Evolutionary conservation across 2,329 filamentous ascomycete species (phyloP).

Genomic region (Exophiala mesophila): DNA sequence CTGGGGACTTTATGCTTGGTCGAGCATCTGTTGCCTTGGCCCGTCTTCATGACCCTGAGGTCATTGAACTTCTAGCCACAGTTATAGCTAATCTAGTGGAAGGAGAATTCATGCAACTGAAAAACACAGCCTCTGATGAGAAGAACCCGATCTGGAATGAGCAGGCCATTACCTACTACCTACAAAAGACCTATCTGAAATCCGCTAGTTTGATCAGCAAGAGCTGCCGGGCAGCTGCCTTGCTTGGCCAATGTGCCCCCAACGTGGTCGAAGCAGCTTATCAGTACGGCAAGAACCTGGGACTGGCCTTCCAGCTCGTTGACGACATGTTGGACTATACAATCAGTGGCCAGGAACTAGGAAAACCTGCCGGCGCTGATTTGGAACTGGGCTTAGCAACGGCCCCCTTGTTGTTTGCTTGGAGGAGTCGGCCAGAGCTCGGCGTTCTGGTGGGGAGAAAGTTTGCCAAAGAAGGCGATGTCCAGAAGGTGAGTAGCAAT

Average conservation of each 20-base stretch:
- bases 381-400: constrained; percentile 89
- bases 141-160: constrained; percentile 78
- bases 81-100: constrained; percentile 97
- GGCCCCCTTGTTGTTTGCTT: constrained; percentile 89
- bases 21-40: constrained; percentile 90
- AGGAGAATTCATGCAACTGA: constrained; percentile 99
- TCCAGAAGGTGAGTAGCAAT: constrained; percentile 69
- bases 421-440: constrained; percentile 80
- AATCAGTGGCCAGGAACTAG: constrained; percentile 73
- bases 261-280: constrained; percentile 89
- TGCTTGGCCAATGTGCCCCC: constrained; percentile 71
- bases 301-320: constrained; percentile 92
- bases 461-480: constrained; percentile 78
- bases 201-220: constrained; percentile 94
- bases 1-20: constrained; percentile 92
- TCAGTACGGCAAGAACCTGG: constrained; percentile 85
- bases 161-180: constrained; percentile 84
- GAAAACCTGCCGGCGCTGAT: constrained; percentile 92
- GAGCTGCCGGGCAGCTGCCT: constrained; percentile 81
- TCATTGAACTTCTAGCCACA: constrained; percentile 88
- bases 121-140: constrained; percentile 90
- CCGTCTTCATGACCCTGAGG: constrained; percentile 83
- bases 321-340: constrained; percentile 99
- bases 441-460: constrained; percentile 87
- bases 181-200: constrained; percentile 98